These are phyloP conservation scores for Aspergillus ibericus DNA, from an alignment of 2,329 filamentous ascomycete genomes.

Conservation along the genomic window DNA sequence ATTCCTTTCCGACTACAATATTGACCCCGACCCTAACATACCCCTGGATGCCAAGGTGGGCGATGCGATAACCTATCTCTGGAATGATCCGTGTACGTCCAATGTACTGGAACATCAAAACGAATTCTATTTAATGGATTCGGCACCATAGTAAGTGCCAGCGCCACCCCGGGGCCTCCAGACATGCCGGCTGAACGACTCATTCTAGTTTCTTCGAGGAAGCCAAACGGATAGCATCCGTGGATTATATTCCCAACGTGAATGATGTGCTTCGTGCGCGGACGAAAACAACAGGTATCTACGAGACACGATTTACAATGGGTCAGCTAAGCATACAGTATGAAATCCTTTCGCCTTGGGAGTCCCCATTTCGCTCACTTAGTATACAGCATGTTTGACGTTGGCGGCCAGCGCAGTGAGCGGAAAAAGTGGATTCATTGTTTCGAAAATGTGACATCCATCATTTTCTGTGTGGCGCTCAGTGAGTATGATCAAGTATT, in stretches of 20 bases:
- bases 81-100: constrained; percentile 83
- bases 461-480: constrained; percentile 97
- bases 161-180: not conserved
- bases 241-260: constrained; percentile 88
- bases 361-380: constrained; percentile 25
- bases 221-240: constrained; percentile 76
- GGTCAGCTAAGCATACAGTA: constrained; percentile 98
- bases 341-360: constrained; percentile 40
- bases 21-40: constrained; percentile 86
- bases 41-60: constrained; percentile 79
- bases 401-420: constrained; percentile 94
- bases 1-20: constrained; percentile 81
- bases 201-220: constrained; percentile 86
- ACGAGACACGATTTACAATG: constrained; percentile 98
- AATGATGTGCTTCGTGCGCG: constrained; percentile 92
- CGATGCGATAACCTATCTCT: constrained; percentile 79
- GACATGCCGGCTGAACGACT: constrained; percentile 25
- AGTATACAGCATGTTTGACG: constrained; percentile 87
- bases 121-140: constrained; percentile 99
- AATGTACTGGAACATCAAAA: constrained; percentile 89
- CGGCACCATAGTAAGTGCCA: constrained; percentile 82
- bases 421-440: constrained; percentile 99
- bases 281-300: constrained; percentile 98
- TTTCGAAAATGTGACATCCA: constrained; percentile 98
- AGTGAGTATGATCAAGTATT: constrained; percentile 98